Base-by-base conservation (phyloP, 345 rosid genomes). In the Lumnitzera racemosa region DNA sequence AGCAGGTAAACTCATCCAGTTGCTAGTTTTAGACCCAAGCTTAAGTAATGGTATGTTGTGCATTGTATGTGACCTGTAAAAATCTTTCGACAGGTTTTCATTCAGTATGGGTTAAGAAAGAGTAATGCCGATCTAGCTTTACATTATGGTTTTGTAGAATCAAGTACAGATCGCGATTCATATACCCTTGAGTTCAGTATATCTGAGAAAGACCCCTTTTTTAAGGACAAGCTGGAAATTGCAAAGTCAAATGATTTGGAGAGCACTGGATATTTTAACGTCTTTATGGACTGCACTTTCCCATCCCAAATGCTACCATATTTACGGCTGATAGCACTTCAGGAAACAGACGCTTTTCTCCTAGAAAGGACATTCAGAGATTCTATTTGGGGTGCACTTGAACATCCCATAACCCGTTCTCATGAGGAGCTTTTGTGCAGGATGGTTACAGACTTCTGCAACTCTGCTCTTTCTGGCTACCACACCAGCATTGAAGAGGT, bases 41-140 rank as follows among this genome's bases (percentile, higher is more conserved):
- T 36, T 36, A 36, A 5, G 11, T 36, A 1, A 36, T 9, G 1
- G 43, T 36, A 36, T 36, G 5, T 36, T 36, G 43, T 36, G 10
- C 7, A 7, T 36, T 36, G 7, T 36, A 36, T 36, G 43, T 36
- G 43, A 36, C 43, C 1, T 36, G 11, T 36, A 36, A 36, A 47
- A 55, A 46, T 52, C 49, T 50, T 20, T 36, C 51, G 15, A 20
- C 61, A 68, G 72, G 62, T 62, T 47, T 68, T 62, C 62, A 68
- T 68, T 58, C 72, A 68, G 58, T 68, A 68, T 43, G 67, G 62
- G 24, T 56, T 62, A 56, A 68, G 57, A 27, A 68, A 68, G 51
- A 68, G 67, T 59, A 68, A 56, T 51, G 72, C 72, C 4, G 67
- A 62, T 48, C 17, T 68, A 58, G 72, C 72, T 25, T 46, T 68